Conservation (phyloP, 2,329 filamentous ascomycete species). For the Alternaria triticimaculans region DNA sequence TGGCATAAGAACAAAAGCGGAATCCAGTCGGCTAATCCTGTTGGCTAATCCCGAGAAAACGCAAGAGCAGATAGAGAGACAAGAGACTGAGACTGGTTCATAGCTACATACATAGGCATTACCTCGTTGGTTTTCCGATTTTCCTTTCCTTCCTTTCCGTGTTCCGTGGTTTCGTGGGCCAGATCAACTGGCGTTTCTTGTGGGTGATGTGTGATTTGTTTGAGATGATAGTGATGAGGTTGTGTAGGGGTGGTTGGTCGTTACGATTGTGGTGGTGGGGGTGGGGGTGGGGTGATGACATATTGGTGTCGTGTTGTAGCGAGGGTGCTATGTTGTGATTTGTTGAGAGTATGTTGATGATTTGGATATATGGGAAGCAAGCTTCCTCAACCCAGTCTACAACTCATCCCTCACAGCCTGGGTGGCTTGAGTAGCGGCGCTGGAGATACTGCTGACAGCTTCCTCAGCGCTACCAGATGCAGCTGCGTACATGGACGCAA, state of each 20-base stretch:
- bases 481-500: conserved; percentile 50
- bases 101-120: conserved; percentile 15
- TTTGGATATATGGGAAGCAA: not conserved
- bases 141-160: not conserved
- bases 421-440: conserved; percentile 48
- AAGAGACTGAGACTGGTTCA: conserved; percentile 2
- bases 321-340: conserved; percentile 7
- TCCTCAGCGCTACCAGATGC: conserved; percentile 52
- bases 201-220: not conserved
- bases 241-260: not conserved
- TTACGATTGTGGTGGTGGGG: not conserved
- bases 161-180: not conserved
- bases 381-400: conserved; percentile 29
- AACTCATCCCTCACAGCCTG: conserved; percentile 61
- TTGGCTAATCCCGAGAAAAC: not conserved
- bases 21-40: not conserved
- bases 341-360: not conserved
- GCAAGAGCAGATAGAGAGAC: not conserved
- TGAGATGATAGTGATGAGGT: not conserved
- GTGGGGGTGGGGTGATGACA: not conserved
- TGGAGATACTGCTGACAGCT: conserved; percentile 54
- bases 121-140: not conserved
- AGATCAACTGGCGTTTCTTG: not conserved
- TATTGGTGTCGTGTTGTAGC: conserved; percentile 7
- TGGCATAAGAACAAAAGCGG: conserved; percentile 1